Conservation (phyloP, 805 yeast species). For the Schizosaccharomyces osmophilus region DNA sequence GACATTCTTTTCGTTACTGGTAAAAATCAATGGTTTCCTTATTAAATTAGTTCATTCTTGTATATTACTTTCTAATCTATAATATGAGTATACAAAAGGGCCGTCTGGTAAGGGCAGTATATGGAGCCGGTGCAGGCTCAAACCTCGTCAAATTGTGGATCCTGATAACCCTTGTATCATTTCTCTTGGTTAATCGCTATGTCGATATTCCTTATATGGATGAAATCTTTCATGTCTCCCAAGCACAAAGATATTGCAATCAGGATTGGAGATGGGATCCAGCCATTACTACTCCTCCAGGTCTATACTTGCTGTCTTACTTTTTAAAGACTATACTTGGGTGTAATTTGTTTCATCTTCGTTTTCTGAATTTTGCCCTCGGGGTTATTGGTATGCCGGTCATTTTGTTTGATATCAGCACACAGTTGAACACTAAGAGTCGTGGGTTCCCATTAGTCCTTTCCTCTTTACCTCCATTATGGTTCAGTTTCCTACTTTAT, state of each 20-base stretch:
- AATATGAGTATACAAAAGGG: too few species aligned
- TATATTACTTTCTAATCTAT: too few species aligned
- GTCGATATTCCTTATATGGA: constrained; percentile 15
- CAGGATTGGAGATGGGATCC: constrained; percentile 60
- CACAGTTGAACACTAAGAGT: neutral
- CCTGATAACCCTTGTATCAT: neutral
- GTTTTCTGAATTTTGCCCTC: neutral
- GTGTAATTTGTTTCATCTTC: neutral
- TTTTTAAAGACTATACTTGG: neutral
- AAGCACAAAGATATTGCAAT: constrained; percentile 40
- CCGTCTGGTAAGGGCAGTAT: too few species aligned
- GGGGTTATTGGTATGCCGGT: neutral
- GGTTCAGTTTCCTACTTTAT: constrained; percentile 50
- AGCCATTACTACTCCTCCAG: constrained; percentile 93
- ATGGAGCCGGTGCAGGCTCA: too few species aligned
- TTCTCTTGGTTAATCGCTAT: neutral
- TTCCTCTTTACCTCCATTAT: constrained; percentile 37
- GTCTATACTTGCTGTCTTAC: constrained; percentile 30
- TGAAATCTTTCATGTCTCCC: constrained; percentile 69
- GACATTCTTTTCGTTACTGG: too few species aligned
- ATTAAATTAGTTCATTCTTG: too few species aligned
- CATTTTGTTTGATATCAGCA: neutral
- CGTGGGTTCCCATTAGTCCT: too few species aligned
- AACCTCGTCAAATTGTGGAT: neutral
- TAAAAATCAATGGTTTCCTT: too few species aligned